Evolutionary conservation across 225 moss, liverwort and hornwort species (phyloP), one percentile per base, ranked within the genome.

Genomic region (Lunularia cruciata): DNA sequence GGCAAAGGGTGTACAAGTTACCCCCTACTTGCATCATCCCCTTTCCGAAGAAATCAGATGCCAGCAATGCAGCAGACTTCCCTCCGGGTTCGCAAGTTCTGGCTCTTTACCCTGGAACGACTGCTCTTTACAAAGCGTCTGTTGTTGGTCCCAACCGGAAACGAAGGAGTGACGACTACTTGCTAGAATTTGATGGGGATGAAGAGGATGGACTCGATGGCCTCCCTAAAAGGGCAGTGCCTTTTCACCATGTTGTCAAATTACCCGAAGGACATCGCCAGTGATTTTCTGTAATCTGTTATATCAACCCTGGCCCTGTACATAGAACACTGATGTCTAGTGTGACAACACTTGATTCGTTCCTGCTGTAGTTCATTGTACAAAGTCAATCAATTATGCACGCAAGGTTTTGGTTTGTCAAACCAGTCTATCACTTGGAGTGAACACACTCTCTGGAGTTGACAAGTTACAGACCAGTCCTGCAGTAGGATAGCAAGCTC

Each of bases 101-200:
- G 67, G 92, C 92, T 40, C 87, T 92, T 46, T 92, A 92, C 72
- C 96, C 92, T 36, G 87, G 89, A 32, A 98, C 96, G 54, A 96
- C 96, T 26, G 86, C 92, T 15, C 81, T 98, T 54, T 98, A 98
- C 78, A 98, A 90, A 82, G 96, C 96, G 35, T 61, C 78, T n/a
- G 90, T 98, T 47, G 89, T 88, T 19, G 88, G 83, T 36, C 85
- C 86, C 47, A 78, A 51, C 57, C 84, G 88, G 75, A 87, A 84
- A 78, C 77, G 81, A 83, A 87, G 48, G 79, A 80, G 79, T 73
- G 80, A 87, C 63, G 83, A 84, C 40, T 72, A 70, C 62, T 64
- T 83, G 37, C 74, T 92, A 15, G 88, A 89, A 55, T 92, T 92
- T 60, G 92, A 92, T 75, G 90, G 89, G 46, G 96, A 96, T 64